Evolutionary conservation across 352 stramenopile genomes (phyloP), one percentile per base, ranked within the genome.

Genomic region (Stramenopiles sp.): DNA sequence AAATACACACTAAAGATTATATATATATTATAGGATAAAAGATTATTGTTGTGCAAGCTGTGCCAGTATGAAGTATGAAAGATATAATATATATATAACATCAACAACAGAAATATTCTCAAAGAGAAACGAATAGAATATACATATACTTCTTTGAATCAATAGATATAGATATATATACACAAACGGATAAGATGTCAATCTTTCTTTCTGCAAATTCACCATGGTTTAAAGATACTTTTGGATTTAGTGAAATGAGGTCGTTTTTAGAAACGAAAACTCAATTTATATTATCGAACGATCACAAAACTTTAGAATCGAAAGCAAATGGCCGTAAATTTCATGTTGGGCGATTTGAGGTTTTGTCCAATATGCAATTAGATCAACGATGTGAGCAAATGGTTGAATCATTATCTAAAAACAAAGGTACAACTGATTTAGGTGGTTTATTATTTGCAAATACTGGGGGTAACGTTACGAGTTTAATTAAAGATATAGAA

Each of bases 161-260:
- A n/a, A n/a, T n/a, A n/a, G n/a, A n/a, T n/a, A n/a, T n/a, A n/a
- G n/a, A n/a, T n/a, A n/a, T n/a, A n/a, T n/a, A n/a, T n/a, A n/a
- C n/a, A n/a, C n/a, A n/a, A n/a, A n/a, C n/a, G n/a, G n/a, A n/a
- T n/a, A n/a, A n/a, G n/a, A n/a, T n/a, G n/a, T n/a, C n/a, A n/a
- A n/a, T n/a, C n/a, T n/a, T n/a, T n/a, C n/a, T n/a, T n/a, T n/a
- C n/a, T n/a, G n/a, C n/a, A n/a, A n/a, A n/a, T n/a, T n/a, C n/a
- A n/a, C n/a, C n/a, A n/a, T n/a, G n/a, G n/a, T 69, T 69, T 69
- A 69, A 69, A 69, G 53, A 69, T 69, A 69, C 53, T 27, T 69
- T 69, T 69, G 53, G 53, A 27, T 69, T 69, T 27, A 69, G 27
- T 20, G 53, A 69, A 27, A 23, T 27, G 53, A n/a, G n/a, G n/a